A percentile compares a stretch with the other conserved stretches of the same genome.
phyloP scores from a whole-genome alignment of 306 rosid genomes.

The Glycine tomentella region DNA sequence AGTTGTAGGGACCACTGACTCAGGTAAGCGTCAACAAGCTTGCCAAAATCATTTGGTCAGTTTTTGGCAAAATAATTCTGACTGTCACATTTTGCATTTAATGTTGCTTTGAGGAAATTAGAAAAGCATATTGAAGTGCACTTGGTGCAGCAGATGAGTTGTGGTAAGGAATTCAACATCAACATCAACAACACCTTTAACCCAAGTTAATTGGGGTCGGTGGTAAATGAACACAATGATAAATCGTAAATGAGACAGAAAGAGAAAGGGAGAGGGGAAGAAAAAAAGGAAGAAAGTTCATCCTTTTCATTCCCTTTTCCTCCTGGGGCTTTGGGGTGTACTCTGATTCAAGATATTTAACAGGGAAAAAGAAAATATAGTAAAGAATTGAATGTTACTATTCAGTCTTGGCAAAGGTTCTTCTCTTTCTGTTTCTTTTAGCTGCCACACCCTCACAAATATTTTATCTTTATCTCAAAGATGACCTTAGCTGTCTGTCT shows the following conservation, averaged over 20 bases:
- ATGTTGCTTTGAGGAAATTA: background rate
- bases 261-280: too few species aligned
- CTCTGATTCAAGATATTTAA: constrained; percentile 7
- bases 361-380: background rate
- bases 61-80: background rate
- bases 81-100: background rate
- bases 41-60: background rate
- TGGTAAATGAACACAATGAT: too few species aligned
- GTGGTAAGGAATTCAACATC: too few species aligned
- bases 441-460: constrained; percentile 2
- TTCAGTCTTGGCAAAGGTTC: background rate
- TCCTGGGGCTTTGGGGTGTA: constrained; percentile 28
- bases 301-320: background rate
- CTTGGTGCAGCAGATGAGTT: too few species aligned
- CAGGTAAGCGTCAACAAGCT: too few species aligned
- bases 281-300: too few species aligned
- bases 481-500: constrained; percentile 27
- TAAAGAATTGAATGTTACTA: background rate
- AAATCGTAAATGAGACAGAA: too few species aligned
- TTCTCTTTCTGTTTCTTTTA: constrained; percentile 27
- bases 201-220: too few species aligned
- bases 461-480: background rate
- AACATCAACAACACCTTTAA: too few species aligned
- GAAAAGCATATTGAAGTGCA: background rate
- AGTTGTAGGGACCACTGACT: too few species aligned